These are phyloP conservation scores for Ambrosia trifida DNA, from an alignment of 129 eudicot genomes.

Conservation along the genomic window DNA sequence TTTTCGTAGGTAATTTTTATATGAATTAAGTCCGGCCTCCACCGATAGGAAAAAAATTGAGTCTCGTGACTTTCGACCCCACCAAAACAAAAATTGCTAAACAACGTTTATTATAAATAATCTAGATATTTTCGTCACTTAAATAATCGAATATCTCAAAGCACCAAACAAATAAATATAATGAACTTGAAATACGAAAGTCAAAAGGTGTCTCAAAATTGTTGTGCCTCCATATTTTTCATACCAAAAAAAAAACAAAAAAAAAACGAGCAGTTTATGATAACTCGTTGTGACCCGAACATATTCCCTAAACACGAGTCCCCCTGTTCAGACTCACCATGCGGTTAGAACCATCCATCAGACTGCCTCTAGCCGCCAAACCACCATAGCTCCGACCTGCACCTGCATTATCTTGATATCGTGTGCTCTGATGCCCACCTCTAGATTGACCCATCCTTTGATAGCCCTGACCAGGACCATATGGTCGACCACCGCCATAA, in stretches of 20 bases:
- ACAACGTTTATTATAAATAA: no score
- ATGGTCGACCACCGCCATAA: conserved; percentile 43
- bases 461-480: conserved; percentile 39
- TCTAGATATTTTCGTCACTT: no score
- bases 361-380: conserved; percentile 42
- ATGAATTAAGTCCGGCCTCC: no score
- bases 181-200: background rate
- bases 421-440: conserved; percentile 42
- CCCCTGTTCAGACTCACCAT: conserved; percentile 75
- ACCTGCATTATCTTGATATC: conserved; percentile 40
- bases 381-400: conserved; percentile 21
- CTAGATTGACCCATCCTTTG: conserved; percentile 36
- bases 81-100: no score
- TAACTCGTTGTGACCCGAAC: background rate
- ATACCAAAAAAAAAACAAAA: no score
- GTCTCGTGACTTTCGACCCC: no score
- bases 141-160: no score
- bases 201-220: background rate
- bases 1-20: no score
- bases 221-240: background rate
- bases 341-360: conserved; percentile 52
- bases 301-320: conserved; percentile 35
- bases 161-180: background rate
- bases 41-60: no score
- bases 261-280: no score